Evolutionary conservation across 1,139 yeast species (phyloP).

Genomic region (Nakaseomyces kungkrabaensis): DNA sequence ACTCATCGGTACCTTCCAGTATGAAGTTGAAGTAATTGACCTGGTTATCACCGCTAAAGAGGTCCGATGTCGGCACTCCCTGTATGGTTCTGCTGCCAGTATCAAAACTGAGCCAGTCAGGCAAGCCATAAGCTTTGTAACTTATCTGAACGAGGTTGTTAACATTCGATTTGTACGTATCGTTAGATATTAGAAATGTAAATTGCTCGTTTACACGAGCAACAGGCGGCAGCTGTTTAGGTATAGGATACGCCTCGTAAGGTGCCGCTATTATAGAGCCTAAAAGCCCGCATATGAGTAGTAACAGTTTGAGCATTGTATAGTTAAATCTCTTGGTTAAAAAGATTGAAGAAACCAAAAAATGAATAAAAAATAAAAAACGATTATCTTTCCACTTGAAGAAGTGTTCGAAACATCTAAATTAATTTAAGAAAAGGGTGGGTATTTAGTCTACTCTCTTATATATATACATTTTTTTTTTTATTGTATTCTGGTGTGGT

Average conservation of each 20-base stretch:
- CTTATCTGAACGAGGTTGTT: slow-evolving; percentile 35
- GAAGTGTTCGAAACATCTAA: not conserved
- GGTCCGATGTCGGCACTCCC: slow-evolving; percentile 55
- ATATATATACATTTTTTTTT: not conserved
- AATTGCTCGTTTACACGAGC: slow-evolving; percentile 61
- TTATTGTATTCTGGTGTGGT: not conserved
- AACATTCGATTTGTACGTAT: slow-evolving; percentile 52
- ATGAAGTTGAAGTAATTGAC: slow-evolving; percentile 32
- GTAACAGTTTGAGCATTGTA: not conserved
- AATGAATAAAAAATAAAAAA: not conserved
- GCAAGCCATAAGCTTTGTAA: slow-evolving; percentile 51
- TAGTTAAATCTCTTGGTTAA: not conserved
- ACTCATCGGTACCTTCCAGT: slow-evolving; percentile 55
- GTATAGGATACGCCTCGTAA: slow-evolving; percentile 67
- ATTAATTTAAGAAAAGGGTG: not conserved
- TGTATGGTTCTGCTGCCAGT: slow-evolving; percentile 45
- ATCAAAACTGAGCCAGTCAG: slow-evolving; percentile 75
- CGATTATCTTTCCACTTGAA: not conserved
- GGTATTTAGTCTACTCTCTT: not conserved
- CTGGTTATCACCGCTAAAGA: slow-evolving; percentile 35
- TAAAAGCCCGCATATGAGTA: slow-evolving; percentile 2
- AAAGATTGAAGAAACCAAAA: not conserved
- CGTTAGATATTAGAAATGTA: slow-evolving; percentile 57
- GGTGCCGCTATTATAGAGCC: slow-evolving; percentile 30
- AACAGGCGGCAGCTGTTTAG: slow-evolving; percentile 77